A percentile compares a stretch with the other conserved stretches of the same genome.
Conservation (phyloP, 2,329 filamentous ascomycete genomes). For the Diaporthe citri region DNA sequence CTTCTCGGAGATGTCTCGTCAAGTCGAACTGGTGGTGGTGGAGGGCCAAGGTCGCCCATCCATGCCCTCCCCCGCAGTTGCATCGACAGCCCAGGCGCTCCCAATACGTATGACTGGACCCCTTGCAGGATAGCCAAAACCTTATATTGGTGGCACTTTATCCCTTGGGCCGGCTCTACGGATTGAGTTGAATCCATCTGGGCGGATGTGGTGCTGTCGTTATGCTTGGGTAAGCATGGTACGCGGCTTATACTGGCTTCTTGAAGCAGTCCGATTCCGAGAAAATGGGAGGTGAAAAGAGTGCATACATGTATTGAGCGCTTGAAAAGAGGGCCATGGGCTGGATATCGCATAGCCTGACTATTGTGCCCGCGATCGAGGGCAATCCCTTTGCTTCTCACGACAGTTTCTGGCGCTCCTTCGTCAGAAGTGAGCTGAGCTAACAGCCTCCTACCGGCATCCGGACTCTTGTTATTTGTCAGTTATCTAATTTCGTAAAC, state of each 20-base stretch:
- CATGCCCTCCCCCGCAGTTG: conserved; percentile 30
- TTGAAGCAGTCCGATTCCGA: background rate
- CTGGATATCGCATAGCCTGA: no score
- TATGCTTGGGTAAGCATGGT: background rate
- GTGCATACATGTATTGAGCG: background rate
- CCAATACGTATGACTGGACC: background rate
- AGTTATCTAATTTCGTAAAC: no score
- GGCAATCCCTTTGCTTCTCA: no score
- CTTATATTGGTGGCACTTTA: background rate
- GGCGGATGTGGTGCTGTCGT: background rate
- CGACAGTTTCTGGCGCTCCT: no score
- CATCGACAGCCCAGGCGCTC: background rate
- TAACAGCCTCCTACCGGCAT: no score
- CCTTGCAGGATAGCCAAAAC: conserved; percentile 27
- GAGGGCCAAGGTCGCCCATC: conserved; percentile 17
- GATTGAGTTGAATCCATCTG: background rate
- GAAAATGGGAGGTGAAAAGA: background rate
- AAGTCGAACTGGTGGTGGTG: conserved; percentile 19
- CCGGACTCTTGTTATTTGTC: no score
- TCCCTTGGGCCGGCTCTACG: background rate
- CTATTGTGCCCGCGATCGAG: no score
- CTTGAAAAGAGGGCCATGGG: background rate
- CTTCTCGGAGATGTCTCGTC: conserved; percentile 28
- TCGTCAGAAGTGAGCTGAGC: no score
- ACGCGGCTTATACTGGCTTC: background rate